Conservation (phyloP, 1,284 basidiomycete species). For the Naganishia cerealis region DNA sequence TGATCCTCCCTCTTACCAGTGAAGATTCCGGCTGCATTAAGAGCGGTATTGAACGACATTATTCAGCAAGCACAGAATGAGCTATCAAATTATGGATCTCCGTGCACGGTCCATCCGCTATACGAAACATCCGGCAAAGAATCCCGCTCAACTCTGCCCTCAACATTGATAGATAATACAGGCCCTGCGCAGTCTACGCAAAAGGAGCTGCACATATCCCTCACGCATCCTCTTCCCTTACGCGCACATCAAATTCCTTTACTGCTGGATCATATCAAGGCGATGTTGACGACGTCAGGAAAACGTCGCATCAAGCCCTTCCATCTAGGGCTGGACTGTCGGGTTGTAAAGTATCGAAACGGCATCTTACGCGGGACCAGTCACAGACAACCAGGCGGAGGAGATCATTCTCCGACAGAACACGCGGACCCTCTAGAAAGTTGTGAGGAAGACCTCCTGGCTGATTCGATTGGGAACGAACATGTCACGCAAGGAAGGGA, state of each 20-base stretch:
- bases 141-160: conserved; percentile 8
- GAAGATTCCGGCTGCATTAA: conserved; percentile 33
- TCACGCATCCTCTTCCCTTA: conserved; percentile 50
- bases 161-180: background rate
- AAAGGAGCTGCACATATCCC: conserved; percentile 47
- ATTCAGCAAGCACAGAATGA: conserved; percentile 28
- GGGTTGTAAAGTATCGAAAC: conserved; percentile 7
- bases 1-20: conserved; percentile 33
- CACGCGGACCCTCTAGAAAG: background rate
- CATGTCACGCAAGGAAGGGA: background rate
- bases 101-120: conserved; percentile 26
- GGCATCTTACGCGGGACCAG: background rate
- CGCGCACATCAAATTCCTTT: conserved; percentile 43
- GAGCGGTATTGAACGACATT: conserved; percentile 34
- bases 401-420: background rate
- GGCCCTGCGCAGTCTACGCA: background rate
- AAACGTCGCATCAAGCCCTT: conserved; percentile 1
- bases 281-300: conserved; percentile 1
- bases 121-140: conserved; percentile 33
- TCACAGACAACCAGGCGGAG: conserved; percentile 39
- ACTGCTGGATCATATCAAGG: conserved; percentile 35
- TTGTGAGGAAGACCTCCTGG: conserved; percentile 40
- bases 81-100: background rate
- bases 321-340: conserved; percentile 5
- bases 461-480: conserved; percentile 30